Base-by-base conservation (phyloP, 2,329 filamentous ascomycete species). In the Epichloe amarillans region DNA sequence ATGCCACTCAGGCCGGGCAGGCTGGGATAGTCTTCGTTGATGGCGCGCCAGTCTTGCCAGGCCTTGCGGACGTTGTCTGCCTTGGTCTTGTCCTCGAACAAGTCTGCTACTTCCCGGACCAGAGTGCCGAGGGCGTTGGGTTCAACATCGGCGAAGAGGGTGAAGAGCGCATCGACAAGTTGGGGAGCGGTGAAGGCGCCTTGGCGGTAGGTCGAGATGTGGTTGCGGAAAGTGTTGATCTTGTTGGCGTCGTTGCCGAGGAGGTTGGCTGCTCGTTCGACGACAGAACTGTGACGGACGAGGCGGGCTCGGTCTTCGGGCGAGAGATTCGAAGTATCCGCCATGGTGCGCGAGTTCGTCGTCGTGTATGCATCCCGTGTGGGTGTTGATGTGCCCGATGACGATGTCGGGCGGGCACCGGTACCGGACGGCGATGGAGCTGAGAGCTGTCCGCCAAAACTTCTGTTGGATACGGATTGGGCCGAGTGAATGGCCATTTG, bases 21-120 rank as follows among this genome's bases (percentile, higher is more conserved):
- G 2, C 86, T 88, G 0, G 91, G 91, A 58, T 96, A 97, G 64
- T 96, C 90, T 66, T 96, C 90, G 57, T 95, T 94, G 68, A 95
- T 93, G 38, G 89, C 89, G 45, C 88, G 87, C 88, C 91, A 96
- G 67, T 95, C 87, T 58, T 88, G 88, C 89, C 91, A 96, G 1
- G 90, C 88, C 60, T 84, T 84, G 26, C 89, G 78, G 3, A 98
- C 71, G 0, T 72, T 75, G 49, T 84, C 82, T 1, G 81, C 81
- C 63, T 95, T 95, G 17, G 66, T 64, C 47, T 84, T 76, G 58
- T 94, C 84, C 58, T 98, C 91, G 59, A 93, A 97, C 11, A 98
- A 80, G 49, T 97, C 91, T 5, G 91, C 86, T 3, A 96, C 78
- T 63, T 98, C 93, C 54, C 91, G 86, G 55, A 97, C 79, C 1